A percentile compares a stretch with the other conserved stretches of the same genome.
phyloP scores from a whole-genome alignment of 371 early-diverging fungal species.

The Dentiscutata heterogama region DNA sequence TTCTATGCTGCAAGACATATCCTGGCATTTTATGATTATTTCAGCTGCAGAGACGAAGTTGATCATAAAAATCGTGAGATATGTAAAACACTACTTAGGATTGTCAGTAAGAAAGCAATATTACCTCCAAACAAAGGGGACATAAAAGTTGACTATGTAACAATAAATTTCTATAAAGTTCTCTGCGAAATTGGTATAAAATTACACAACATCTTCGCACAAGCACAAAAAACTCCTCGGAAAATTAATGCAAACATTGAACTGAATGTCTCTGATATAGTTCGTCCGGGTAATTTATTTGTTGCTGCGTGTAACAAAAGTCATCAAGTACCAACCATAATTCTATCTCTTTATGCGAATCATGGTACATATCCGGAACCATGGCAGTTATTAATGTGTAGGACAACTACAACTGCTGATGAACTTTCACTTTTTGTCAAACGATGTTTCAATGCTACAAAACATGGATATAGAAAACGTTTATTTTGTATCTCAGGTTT shows the following conservation, averaged over 20 bases:
- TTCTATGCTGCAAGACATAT: conserved; percentile 36
- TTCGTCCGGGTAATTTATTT: conserved; percentile 29
- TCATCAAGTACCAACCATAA: conserved; percentile 31
- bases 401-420: conserved; percentile 15
- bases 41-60: background rate
- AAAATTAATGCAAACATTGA: background rate
- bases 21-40: conserved; percentile 42
- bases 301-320: conserved; percentile 41
- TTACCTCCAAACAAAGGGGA: background rate
- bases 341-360: conserved; percentile 40
- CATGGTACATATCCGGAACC: conserved; percentile 28
- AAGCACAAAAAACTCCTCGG: background rate
- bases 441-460: conserved; percentile 31
- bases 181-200: conserved; percentile 23
- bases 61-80: background rate
- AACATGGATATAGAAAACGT: conserved; percentile 1
- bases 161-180: background rate
- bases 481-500: conserved; percentile 42
- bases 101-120: conserved; percentile 2
- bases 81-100: conserved; percentile 27
- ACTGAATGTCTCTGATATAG: background rate
- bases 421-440: conserved; percentile 37
- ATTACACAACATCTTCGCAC: background rate
- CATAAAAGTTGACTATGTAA: background rate
- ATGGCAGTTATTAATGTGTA: conserved; percentile 43